Evolutionary conservation across 2,329 filamentous ascomycete species (phyloP).

Genomic region (Pseudogymnoascus sp.): DNA sequence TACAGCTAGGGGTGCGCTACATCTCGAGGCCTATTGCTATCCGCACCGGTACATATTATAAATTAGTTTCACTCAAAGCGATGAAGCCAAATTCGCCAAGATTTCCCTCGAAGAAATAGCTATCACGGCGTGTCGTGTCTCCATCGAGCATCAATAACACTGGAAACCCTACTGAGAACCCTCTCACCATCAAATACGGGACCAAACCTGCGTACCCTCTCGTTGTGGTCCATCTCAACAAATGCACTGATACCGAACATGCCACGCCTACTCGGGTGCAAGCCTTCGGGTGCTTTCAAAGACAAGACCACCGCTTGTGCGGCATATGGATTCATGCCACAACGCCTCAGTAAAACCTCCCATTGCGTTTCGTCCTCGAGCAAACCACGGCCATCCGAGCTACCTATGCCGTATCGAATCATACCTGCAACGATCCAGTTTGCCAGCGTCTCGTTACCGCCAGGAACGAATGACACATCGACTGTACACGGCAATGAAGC

Average conservation of each 20-base stretch:
- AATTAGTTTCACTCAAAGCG: not conserved
- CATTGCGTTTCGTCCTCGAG: constrained; percentile 53
- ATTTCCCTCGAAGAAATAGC: constrained; percentile 11
- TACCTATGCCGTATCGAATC: constrained; percentile 33
- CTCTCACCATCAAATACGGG: constrained; percentile 43
- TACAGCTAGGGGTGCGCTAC: not conserved
- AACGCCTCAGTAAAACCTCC: constrained; percentile 57
- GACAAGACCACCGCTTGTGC: constrained; percentile 53
- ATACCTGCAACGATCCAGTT: constrained; percentile 48
- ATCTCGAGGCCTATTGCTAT: constrained; percentile 8
- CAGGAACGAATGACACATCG: constrained; percentile 39
- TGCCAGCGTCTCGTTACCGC: constrained; percentile 40
- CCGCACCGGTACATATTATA: not conserved
- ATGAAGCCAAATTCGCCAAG: not conserved
- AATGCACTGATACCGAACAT: constrained; percentile 44
- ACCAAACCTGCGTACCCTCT: constrained; percentile 43
- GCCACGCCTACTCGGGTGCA: constrained; percentile 16
- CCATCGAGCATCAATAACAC: constrained; percentile 44
- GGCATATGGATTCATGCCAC: constrained; percentile 63
- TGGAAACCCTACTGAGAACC: constrained; percentile 44
- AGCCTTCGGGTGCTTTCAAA: constrained; percentile 31
- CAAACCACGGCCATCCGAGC: constrained; percentile 24
- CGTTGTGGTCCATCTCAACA: constrained; percentile 43
- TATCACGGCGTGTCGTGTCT: constrained; percentile 14
- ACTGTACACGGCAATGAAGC: constrained; percentile 31